Percentiles rank a stretch among this genome's conserved stretches.
phyloP scores from a whole-genome alignment of 192 early-diverging fungal genomes.

The Backusella morwellensis region DNA sequence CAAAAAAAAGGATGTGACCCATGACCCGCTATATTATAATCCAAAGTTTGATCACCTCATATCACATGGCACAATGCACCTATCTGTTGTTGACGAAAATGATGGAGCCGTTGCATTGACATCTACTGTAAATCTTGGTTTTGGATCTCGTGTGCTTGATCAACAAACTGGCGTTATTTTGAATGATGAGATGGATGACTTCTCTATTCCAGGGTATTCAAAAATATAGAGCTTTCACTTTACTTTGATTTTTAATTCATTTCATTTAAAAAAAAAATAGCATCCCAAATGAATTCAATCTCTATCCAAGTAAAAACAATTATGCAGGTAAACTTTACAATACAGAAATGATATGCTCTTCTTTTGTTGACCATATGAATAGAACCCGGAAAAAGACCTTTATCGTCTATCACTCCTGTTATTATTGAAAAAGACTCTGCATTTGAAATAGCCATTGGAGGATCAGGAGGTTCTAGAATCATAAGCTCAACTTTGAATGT shows the following conservation, averaged over 20 bases:
- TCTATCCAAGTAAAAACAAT: constrained; percentile 84
- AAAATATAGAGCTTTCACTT: neutral
- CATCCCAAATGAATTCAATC: constrained; percentile 71
- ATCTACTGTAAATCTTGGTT: constrained; percentile 86
- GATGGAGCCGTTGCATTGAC: constrained; percentile 81
- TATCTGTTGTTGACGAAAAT: constrained; percentile 74
- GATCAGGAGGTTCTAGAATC: constrained; percentile 87
- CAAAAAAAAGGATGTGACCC: constrained; percentile 45
- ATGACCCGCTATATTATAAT: constrained; percentile 70
- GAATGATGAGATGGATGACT: constrained; percentile 97
- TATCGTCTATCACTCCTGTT: constrained; percentile 67
- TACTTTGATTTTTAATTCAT: neutral
- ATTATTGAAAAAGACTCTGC: constrained; percentile 60
- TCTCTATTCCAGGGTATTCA: constrained; percentile 62
- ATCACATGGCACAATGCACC: constrained; percentile 90
- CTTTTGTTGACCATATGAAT: constrained; percentile 12
- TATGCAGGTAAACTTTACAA: constrained; percentile 39
- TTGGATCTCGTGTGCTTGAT: constrained; percentile 88
- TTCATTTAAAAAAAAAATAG: neutral
- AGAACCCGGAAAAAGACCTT: constrained; percentile 80
- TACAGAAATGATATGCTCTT: neutral
- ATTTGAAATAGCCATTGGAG: constrained; percentile 79
- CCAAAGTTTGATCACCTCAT: constrained; percentile 74
- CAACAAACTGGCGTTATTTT: constrained; percentile 82
- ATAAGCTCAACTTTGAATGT: constrained; percentile 71